Base-by-base conservation (phyloP, 805 yeast genomes). In the Debaryomyces castellii region DNA sequence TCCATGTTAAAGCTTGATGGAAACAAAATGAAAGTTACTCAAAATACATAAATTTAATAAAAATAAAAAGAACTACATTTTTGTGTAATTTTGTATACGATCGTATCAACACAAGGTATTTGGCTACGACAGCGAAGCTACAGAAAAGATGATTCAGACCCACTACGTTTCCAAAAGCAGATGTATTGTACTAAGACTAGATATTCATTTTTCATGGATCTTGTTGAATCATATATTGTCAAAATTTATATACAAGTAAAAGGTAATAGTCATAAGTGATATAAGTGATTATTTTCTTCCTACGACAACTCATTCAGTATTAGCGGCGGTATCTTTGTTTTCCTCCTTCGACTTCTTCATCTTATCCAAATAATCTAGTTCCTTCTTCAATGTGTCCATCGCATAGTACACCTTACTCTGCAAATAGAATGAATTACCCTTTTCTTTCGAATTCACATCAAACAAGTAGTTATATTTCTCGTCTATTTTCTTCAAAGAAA, bases 321-420 rank as follows among this genome's bases (percentile, higher is more conserved):
- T 24, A 30, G 34, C 18, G 16, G 34, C 39, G 14, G 36, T 22
- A 33, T 30, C 44, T 17, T 35, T 33, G 23, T 38, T 48, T 44
- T 41, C 49, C 27, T 54, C 58, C 51, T 67, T 66, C 41, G 57
- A 55, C 44, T 66, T 52, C 51, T 63, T 62, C 43, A 69, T 41
- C 53, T 76, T 78, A 52, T 80, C 77, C 47, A 78, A 64, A 49
- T 74, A 82, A 46, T 83, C 82, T 40, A 89, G 57, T 64, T 94
- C 98, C 59, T 82, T 80, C 63, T 85, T 83, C 54, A 94, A 73
- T 50, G 97, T 77, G 64, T 94, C 98, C 80, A 90, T 87, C 20
- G 99, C 97, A 66, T 96, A 81, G 66, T 81, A 90, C 20, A 94
- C 92, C 70, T 94, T 94, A 43, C 94, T 84, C 63, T 94, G 99